Conservation (phyloP, 768 basidiomycete species). For the Podaxis sp. region DNA sequence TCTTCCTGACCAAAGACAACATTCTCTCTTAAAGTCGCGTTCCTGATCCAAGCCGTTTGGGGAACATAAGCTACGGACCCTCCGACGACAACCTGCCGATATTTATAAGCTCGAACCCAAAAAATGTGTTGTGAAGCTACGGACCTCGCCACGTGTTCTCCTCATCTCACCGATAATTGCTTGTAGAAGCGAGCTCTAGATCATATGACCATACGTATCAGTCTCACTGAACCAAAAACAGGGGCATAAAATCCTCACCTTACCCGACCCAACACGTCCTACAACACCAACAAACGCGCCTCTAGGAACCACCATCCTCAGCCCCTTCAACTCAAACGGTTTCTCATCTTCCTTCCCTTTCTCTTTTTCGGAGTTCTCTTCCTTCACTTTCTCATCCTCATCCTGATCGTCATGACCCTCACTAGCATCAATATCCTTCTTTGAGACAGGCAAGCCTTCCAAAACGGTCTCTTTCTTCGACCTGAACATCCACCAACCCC, state of each 20-base stretch:
- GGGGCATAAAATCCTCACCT: slow-evolving; percentile 33
- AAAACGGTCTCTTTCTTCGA: slow-evolving; percentile 16
- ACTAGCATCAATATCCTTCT: neutral
- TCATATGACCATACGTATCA: neutral
- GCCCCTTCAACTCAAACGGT: slow-evolving; percentile 48
- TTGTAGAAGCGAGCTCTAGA: slow-evolving; percentile 54
- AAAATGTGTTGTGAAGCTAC: slow-evolving; percentile 3
- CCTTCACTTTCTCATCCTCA: slow-evolving; percentile 6
- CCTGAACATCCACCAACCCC: slow-evolving; percentile 9
- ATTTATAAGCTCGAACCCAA: neutral
- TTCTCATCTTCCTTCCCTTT: slow-evolving; percentile 31
- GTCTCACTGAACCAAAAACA: neutral
- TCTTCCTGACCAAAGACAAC: slow-evolving; percentile 69
- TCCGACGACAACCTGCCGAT: neutral
- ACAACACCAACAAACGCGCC: slow-evolving; percentile 72
- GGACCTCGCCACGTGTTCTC: slow-evolving; percentile 52
- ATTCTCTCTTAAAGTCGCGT: slow-evolving; percentile 71
- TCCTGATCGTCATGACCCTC: slow-evolving; percentile 10
- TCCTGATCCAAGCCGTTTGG: slow-evolving; percentile 63
- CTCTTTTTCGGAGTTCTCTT: neutral
- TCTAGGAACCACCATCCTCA: slow-evolving; percentile 44
- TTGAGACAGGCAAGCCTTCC: neutral
- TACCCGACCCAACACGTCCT: slow-evolving; percentile 75
- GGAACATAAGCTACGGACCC: slow-evolving; percentile 59
- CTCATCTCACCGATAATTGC: slow-evolving; percentile 70